phyloP scores from a whole-genome alignment of 2,329 filamentous ascomycete species.

The Xylariaceae sp. region DNA sequence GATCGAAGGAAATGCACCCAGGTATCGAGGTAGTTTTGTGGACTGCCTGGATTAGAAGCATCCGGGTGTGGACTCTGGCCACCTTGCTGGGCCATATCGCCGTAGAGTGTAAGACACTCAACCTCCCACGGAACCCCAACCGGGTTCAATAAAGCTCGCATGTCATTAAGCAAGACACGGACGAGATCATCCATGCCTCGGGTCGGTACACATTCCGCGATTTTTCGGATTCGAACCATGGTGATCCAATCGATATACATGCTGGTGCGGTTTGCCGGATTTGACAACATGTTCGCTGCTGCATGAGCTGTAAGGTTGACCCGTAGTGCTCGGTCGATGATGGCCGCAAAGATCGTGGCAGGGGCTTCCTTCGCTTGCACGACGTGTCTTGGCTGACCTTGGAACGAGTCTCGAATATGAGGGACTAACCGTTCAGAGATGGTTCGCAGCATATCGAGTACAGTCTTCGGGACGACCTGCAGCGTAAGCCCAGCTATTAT shows the following conservation, averaged over 20 bases:
- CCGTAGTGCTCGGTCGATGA: conserved; percentile 79
- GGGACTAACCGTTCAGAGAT: conserved; percentile 76
- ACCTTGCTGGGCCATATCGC: conserved; percentile 48
- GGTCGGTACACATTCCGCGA: conserved; percentile 58
- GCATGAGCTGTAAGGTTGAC: conserved; percentile 94
- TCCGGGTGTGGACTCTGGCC: conserved; percentile 39
- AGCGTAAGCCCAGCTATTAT: conserved; percentile 85
- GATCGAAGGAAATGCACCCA: conserved; percentile 69
- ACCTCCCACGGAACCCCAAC: conserved; percentile 60
- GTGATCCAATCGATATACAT: conserved; percentile 93
- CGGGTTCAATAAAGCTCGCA: conserved; percentile 66
- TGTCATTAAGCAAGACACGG: conserved; percentile 57
- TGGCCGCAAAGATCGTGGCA: conserved; percentile 78
- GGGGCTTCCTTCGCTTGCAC: conserved; percentile 82
- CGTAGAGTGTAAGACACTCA: conserved; percentile 56
- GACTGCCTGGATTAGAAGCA: conserved; percentile 36
- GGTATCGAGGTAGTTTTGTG: conserved; percentile 67
- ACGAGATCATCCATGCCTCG: conserved; percentile 63
- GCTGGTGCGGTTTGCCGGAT: conserved; percentile 81
- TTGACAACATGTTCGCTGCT: conserved; percentile 85
- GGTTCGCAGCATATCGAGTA: conserved; percentile 79
- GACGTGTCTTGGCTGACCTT: conserved; percentile 78
- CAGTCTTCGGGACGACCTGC: conserved; percentile 82
- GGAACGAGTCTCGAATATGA: conserved; percentile 81
- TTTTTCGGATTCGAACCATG: conserved; percentile 56